Evolutionary conservation across 768 basidiomycete species (phyloP), one percentile per base, ranked within the genome.

Genomic region (Macrolepiota albuminosa): DNA sequence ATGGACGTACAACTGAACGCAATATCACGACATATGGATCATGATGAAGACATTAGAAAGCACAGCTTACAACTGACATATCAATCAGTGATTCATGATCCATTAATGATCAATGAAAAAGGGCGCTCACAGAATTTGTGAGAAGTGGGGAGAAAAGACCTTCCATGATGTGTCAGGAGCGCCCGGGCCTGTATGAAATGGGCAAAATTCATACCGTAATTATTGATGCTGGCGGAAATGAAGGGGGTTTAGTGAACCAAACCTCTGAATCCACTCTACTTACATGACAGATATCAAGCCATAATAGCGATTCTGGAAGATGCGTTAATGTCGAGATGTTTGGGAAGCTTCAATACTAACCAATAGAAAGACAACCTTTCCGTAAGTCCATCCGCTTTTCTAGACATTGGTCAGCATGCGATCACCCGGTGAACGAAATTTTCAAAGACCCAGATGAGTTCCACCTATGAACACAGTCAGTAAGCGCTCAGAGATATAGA

Each of bases 221-320:
- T 81, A 67, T 85, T 84, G 68, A 82, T 75, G 36, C 83, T 84
- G 60, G 14, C 18, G 48, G 40, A n/a, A 16, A 43, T 8, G 39
- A 40, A 51, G 18, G 36, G 37, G 18, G 16, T 49, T 62, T 36
- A 57, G 45, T 9, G 57, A 37, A 7, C 54, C 18, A 43, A 55
- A 31, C 14, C 55, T 45, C 36, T 51, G 5, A 58, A 7, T 43
- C 8, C 14, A 42, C 6, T 18, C 45, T 39, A 73, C 83, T 66
- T 67, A 86, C 84, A 82, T 61, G 42, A 81, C 80, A 34, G 76
- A 78, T 66, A 72, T 66, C 60, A 85, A 66, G 13, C 77, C 73
- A 68, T 83, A 85, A 67, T 85, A 86, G 16, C 85, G 82, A 70
- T 85, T 85, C 85, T 85, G 61, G 6, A 37, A 16, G 24, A 5